Conservation (phyloP, 2,329 filamentous ascomycete genomes). For the Teratosphaeria destructans region DNA sequence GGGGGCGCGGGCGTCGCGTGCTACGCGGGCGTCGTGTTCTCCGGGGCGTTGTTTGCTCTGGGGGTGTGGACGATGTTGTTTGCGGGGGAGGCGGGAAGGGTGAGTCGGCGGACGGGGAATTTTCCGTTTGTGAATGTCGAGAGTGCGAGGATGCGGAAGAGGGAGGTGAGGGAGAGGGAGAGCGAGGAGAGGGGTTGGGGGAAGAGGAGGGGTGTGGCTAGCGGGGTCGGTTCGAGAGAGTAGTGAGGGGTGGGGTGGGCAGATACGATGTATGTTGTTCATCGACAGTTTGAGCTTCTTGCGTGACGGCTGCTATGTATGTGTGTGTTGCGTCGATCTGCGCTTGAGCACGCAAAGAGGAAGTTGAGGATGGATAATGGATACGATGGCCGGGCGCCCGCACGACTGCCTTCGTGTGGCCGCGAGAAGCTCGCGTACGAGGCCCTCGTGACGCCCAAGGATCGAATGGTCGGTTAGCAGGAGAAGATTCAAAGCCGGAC, state of each 20-base stretch:
- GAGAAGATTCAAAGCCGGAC: no score
- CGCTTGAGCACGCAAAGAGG: no score
- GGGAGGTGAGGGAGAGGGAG: slow-evolving; percentile 15
- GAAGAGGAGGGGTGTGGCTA: slow-evolving; percentile 15
- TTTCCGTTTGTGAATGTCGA: slow-evolving; percentile 53
- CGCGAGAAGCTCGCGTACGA: no score
- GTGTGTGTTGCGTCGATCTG: no score
- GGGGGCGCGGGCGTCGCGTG: slow-evolving; percentile 31
- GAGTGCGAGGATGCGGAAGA: slow-evolving; percentile 21
- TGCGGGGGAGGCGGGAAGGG: slow-evolving; percentile 43
- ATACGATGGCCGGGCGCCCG: no score
- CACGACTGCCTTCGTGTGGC: no score
- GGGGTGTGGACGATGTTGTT: slow-evolving; percentile 57
- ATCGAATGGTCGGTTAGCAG: no score
- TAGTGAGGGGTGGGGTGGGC: neutral
- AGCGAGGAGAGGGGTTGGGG: slow-evolving; percentile 10
- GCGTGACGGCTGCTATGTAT: no score
- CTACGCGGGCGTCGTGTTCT: slow-evolving; percentile 49
- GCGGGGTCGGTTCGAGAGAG: slow-evolving; percentile 2
- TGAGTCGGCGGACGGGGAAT: slow-evolving; percentile 51
- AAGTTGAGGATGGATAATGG: no score
- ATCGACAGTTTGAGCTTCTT: neutral
- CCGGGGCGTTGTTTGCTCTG: slow-evolving; percentile 46
- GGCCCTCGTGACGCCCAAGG: no score
- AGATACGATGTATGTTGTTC: neutral